A percentile compares a stretch with the other conserved stretches of the same genome.
Evolutionary conservation across 257 asterid genomes (phyloP).

Genomic region (Knoxia roxburghii): DNA sequence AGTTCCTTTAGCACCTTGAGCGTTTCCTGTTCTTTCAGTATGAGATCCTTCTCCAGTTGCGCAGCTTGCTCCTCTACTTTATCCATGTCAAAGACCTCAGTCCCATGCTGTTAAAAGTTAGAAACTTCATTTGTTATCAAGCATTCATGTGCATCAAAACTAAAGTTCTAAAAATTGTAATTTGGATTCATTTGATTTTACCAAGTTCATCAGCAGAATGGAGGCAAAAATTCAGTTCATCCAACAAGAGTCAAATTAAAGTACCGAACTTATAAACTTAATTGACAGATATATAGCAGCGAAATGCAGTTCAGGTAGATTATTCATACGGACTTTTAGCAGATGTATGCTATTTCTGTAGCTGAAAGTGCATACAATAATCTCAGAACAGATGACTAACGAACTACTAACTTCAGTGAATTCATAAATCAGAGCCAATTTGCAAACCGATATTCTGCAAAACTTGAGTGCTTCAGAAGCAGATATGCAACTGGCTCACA

Average conservation of each 20-base stretch:
- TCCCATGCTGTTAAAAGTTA: conserved; percentile 26
- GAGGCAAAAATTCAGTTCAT: no score
- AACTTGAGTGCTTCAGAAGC: not conserved
- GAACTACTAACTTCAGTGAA: not conserved
- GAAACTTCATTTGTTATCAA: not conserved
- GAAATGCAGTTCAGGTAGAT: no score
- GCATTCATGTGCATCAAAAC: no score
- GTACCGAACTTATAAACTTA: no score
- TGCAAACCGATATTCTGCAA: not conserved
- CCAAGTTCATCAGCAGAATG: not conserved
- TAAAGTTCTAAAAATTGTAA: not conserved
- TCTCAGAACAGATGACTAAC: not conserved
- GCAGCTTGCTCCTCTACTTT: conserved; percentile 58
- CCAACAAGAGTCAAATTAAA: no score
- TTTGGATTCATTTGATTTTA: not conserved
- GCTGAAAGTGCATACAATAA: not conserved
- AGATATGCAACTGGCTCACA: not conserved
- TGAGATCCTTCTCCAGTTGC: conserved; percentile 56
- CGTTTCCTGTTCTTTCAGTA: conserved; percentile 56
- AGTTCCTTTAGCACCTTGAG: conserved; percentile 55
- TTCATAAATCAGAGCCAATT: not conserved
- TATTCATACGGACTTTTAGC: not conserved
- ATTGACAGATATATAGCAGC: no score
- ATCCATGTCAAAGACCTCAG: conserved; percentile 31
- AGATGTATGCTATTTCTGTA: not conserved